Evolutionary conservation across 2,329 filamentous ascomycete species (phyloP).

Genomic region (Ceratocystis cacaofunesta): DNA sequence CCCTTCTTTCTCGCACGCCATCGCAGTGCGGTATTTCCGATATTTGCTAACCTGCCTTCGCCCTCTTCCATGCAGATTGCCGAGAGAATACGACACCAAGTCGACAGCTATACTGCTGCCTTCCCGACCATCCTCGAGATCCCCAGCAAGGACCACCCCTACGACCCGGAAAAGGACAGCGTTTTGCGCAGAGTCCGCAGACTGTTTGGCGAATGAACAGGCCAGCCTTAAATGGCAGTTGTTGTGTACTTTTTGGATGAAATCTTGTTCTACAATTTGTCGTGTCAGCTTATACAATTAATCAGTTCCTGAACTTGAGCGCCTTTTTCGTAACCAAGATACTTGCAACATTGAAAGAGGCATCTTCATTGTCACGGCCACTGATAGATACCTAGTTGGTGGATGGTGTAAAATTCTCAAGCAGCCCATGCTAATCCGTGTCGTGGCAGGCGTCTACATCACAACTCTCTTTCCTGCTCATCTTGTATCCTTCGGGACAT

Average conservation of each 20-base stretch:
- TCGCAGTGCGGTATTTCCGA: not conserved
- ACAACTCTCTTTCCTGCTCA: too few species aligned
- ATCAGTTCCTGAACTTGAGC: not conserved
- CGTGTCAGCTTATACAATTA: not conserved
- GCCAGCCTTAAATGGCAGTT: too few species aligned
- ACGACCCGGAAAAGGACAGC: conserved; percentile 97
- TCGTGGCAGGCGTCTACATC: too few species aligned
- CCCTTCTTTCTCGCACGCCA: not conserved
- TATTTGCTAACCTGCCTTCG: not conserved
- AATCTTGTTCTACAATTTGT: not conserved
- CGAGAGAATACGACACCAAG: conserved; percentile 77
- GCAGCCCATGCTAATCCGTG: too few species aligned
- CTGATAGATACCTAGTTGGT: too few species aligned
- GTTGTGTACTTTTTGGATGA: not conserved
- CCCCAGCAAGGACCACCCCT: conserved; percentile 96
- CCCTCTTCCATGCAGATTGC: conserved; percentile 49
- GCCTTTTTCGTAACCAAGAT: too few species aligned
- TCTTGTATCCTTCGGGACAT: too few species aligned
- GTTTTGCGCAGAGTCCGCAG: conserved; percentile 72
- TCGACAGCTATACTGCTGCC: conserved; percentile 84
- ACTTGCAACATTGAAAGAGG: too few species aligned
- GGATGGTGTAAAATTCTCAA: too few species aligned
- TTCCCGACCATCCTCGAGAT: conserved; percentile 97
- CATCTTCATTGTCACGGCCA: too few species aligned
- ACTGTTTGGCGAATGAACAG: conserved; percentile 49